phyloP scores from a whole-genome alignment of 352 stramenopile genomes.

The Phytophthora sansomeana region DNA sequence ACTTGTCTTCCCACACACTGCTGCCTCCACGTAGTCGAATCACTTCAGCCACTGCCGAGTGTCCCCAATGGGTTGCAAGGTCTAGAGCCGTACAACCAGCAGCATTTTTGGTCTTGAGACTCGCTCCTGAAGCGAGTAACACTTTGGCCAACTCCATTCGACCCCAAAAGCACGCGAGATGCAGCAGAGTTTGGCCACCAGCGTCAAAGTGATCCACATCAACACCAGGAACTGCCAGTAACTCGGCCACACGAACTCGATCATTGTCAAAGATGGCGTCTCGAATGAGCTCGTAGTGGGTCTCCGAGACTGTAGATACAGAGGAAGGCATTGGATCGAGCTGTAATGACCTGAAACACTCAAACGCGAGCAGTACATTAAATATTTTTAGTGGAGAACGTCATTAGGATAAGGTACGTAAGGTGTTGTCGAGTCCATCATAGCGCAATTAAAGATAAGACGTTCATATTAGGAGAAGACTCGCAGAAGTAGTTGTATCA shows the following conservation, averaged over 20 bases:
- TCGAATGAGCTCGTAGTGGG: conserved; percentile 68
- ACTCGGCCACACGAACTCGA: conserved; percentile 47
- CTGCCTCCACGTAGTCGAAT: conserved; percentile 67
- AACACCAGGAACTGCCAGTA: conserved; percentile 45
- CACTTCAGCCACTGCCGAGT: conserved; percentile 73
- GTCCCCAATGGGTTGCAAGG: conserved; percentile 77
- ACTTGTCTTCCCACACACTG: conserved; percentile 82
- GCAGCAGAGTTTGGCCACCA: conserved; percentile 74
- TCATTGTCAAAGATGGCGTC: conserved; percentile 84
- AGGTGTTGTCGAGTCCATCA: not conserved
- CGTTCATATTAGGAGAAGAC: not conserved
- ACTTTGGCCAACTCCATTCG: conserved; percentile 72
- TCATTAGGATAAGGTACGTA: not conserved
- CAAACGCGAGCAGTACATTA: not conserved
- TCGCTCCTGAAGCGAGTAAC: conserved; percentile 64
- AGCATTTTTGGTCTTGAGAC: conserved; percentile 78
- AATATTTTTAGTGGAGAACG: conserved; percentile 24
- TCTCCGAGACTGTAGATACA: conserved; percentile 38
- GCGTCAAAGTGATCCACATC: conserved; percentile 82
- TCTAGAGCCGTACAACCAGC: conserved; percentile 74
- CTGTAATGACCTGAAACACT: not conserved
- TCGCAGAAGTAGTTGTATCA: not conserved
- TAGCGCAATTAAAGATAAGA: conserved; percentile 3
- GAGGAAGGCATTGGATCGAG: conserved; percentile 14
- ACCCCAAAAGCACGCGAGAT: conserved; percentile 80